Conservation (phyloP, 768 basidiomycete species). For the Termitomyces titanicus region DNA sequence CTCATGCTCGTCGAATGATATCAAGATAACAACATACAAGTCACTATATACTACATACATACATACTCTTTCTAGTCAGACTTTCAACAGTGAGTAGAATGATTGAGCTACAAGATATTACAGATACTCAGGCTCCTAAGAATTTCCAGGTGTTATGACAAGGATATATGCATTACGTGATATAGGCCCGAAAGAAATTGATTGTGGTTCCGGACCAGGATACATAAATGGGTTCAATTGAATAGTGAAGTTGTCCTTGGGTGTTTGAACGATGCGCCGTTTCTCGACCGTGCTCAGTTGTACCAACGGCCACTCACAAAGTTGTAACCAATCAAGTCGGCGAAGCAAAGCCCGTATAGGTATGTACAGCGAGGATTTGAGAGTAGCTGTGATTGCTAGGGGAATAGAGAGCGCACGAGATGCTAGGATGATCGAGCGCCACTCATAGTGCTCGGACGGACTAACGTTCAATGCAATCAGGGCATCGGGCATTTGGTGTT, state of each 20-base stretch:
- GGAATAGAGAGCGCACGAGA: conserved; percentile 24
- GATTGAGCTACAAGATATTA: too few relatives aligned
- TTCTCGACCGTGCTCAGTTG: conserved; percentile 1
- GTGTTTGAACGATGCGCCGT: not conserved
- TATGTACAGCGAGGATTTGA: not conserved
- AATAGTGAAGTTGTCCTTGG: conserved; percentile 1
- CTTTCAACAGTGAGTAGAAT: too few relatives aligned
- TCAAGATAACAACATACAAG: too few relatives aligned
- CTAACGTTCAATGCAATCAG: conserved; percentile 40
- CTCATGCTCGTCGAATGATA: too few relatives aligned
- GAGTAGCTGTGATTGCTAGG: conserved; percentile 18
- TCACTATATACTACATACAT: too few relatives aligned
- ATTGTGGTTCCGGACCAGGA: conserved; percentile 11
- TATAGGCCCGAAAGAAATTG: conserved; percentile 3
- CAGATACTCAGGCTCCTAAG: not conserved
- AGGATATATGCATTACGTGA: conserved; percentile 15
- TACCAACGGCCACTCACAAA: not conserved
- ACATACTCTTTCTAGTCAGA: too few relatives aligned
- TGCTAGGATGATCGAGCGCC: conserved; percentile 31
- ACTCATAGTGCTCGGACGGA: conserved; percentile 29
- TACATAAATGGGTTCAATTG: conserved; percentile 20
- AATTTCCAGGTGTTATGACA: conserved; percentile 10
- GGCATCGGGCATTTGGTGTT: conserved; percentile 30
- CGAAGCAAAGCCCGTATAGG: not conserved
- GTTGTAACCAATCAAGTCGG: not conserved